Evolutionary conservation across 2,329 filamentous ascomycete genomes (phyloP), one percentile per base, ranked within the genome.

Genomic region (Teratosphaeria viscida): DNA sequence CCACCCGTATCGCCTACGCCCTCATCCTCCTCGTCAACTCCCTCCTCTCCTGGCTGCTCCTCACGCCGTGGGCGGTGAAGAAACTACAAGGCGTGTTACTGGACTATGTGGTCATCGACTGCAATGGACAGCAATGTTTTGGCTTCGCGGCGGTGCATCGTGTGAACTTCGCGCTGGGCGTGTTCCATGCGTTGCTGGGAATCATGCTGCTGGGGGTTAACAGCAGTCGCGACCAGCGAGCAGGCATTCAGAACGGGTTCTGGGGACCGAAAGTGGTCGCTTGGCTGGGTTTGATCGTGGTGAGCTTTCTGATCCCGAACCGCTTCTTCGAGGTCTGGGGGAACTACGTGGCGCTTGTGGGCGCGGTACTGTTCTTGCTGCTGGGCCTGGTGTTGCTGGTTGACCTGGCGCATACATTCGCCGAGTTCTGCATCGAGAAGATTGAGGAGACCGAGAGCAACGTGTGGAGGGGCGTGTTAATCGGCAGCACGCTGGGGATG

Each of bases 41-140:
- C 61, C 96, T 97, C 65, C 74, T 97, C 57, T 92, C 94, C 39
- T 99, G 94, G 94, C 90, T 99, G 67, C 96, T 97, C 90, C 90
- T 99, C 77, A 99, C 94, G 26, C 90, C 91, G 57, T 99, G 94
- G 94, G 94, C 94, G 37, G 89, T 99, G 72, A 90, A 96, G 70
- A 97, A 97, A 74, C 81, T 99, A 5, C 86, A 97, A 76, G 85
- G 95, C 65, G 80, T 97, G 58, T 94, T 90, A 12, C 82, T 99
- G 65, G 91, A 97, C 76, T 97, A 96, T 72, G 92, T 99, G 78
- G 91, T 90, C 70, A 95, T 99, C 71, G 87, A 88, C 70, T 99
- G 94, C 73, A 72, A 61, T 19, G 92, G 89, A 56, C 89, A 92
- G 66, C 83, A 92, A 71, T 99, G 94, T 73, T 89, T 95, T 72